These are phyloP conservation scores for Russula brevipes DNA, from an alignment of 768 basidiomycete genomes.

Conservation along the genomic window DNA sequence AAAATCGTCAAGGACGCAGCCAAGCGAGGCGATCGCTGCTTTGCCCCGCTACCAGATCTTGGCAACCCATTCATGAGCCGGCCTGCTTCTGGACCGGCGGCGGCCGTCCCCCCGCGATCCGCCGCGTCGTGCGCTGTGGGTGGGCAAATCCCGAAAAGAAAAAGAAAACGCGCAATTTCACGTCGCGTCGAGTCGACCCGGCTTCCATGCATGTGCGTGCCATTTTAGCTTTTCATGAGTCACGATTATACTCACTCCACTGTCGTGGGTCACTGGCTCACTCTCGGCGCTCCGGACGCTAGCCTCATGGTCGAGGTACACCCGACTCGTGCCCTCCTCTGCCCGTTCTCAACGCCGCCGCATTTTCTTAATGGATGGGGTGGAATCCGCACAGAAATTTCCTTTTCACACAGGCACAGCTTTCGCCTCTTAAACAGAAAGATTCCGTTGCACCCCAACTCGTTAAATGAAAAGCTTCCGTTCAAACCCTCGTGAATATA, in stretches of 20 bases:
- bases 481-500: neutral
- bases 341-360: neutral
- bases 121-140: neutral
- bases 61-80: neutral
- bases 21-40: neutral
- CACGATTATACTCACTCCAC: neutral
- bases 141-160: neutral
- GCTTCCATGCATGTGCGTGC: neutral
- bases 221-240: slow-evolving; percentile 3
- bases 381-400: neutral
- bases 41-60: neutral
- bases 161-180: neutral
- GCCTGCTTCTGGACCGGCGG: neutral
- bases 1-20: neutral
- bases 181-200: neutral
- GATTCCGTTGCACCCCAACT: neutral
- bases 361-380: neutral
- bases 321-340: neutral
- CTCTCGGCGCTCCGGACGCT: neutral
- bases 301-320: neutral
- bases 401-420: neutral
- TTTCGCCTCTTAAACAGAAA: neutral
- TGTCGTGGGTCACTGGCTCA: neutral
- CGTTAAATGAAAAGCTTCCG: slow-evolving; percentile 14
- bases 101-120: slow-evolving; percentile 1